phyloP scores from a whole-genome alignment of 2,329 filamentous ascomycete genomes.

The Coleophoma crateriformis region DNA sequence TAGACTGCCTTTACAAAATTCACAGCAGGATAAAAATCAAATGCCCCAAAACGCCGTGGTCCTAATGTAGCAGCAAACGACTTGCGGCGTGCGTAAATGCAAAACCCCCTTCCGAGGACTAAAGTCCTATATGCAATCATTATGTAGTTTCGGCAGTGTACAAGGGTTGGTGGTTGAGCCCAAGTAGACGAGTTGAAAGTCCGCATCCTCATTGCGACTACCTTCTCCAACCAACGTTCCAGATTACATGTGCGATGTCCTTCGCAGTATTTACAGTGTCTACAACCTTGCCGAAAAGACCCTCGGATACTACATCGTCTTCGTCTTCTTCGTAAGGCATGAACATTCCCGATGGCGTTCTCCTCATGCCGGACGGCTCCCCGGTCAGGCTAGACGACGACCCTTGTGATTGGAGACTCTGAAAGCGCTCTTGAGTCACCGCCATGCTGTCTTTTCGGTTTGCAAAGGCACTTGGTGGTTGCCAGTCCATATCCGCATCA shows the following conservation, averaged over 20 bases:
- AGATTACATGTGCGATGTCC: slow-evolving; percentile 66
- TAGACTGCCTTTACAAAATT: too few relatives aligned
- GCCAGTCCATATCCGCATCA: slow-evolving; percentile 47
- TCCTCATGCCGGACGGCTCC: slow-evolving; percentile 57
- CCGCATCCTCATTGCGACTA: slow-evolving; percentile 13
- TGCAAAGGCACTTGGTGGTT: slow-evolving; percentile 24
- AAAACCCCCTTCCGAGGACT: too few relatives aligned
- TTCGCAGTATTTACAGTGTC: slow-evolving; percentile 58
- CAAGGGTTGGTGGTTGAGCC: too few relatives aligned
- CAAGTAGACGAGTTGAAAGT: not conserved
- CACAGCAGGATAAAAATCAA: too few relatives aligned
- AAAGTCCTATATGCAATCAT: too few relatives aligned
- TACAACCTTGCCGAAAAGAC: slow-evolving; percentile 31
- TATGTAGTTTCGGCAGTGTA: too few relatives aligned
- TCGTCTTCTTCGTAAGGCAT: slow-evolving; percentile 81
- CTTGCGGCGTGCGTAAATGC: too few relatives aligned
- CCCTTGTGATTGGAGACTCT: slow-evolving; percentile 17
- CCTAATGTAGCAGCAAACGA: too few relatives aligned
- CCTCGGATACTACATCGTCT: slow-evolving; percentile 53
- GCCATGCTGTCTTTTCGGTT: slow-evolving; percentile 23
- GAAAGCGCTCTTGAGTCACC: slow-evolving; percentile 21
- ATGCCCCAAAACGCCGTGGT: too few relatives aligned
- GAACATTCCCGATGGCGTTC: slow-evolving; percentile 84
- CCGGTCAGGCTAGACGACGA: slow-evolving; percentile 38
- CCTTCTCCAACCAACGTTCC: slow-evolving; percentile 49